A percentile compares a stretch with the other conserved stretches of the same genome.
Evolutionary conservation across 2,329 filamentous ascomycete species (phyloP).

Genomic region (Sarocladium kiliense): DNA sequence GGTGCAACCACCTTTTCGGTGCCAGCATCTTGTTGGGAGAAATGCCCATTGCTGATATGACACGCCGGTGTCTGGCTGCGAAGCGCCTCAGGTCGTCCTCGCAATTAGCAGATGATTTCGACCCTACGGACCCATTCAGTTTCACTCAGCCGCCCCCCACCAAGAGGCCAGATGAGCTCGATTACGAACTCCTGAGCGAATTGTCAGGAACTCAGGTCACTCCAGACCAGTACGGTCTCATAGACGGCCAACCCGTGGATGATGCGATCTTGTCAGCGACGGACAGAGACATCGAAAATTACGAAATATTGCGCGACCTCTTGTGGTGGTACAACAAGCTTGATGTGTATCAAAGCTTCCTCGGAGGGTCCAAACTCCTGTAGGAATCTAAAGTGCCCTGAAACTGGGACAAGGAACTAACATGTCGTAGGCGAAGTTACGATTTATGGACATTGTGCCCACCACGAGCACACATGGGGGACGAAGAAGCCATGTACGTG

Average conservation of each 20-base stretch:
- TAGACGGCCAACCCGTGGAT: constrained; percentile 21
- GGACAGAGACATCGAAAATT: constrained; percentile 67
- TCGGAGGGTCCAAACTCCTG: constrained; percentile 82
- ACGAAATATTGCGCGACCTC: constrained; percentile 76
- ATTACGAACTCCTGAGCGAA: constrained; percentile 34
- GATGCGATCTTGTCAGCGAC: constrained; percentile 25
- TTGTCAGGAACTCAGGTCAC: constrained; percentile 34
- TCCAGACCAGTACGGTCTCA: constrained; percentile 32
- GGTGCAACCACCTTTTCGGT: constrained; percentile 87
- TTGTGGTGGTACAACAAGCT: constrained; percentile 98
- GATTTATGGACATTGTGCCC: constrained; percentile 80
- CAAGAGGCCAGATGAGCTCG: constrained; percentile 26
- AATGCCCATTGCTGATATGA: constrained; percentile 71
- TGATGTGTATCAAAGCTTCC: constrained; percentile 83
- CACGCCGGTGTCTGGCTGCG: constrained; percentile 62
- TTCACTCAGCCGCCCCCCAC: background rate
- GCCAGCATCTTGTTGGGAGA: constrained; percentile 78
- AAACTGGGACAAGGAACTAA: background rate
- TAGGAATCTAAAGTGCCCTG: constrained; percentile 42
- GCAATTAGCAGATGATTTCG: background rate
- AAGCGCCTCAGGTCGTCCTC: constrained; percentile 31
- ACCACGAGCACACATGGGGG: constrained; percentile 75
- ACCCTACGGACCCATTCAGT: background rate
- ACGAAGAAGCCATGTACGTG: constrained; percentile 63
- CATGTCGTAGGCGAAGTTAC: constrained; percentile 64